These are phyloP conservation scores for Cunninghamia lanceolata DNA, from an alignment of 75 land plant species.

Conservation along the genomic window DNA sequence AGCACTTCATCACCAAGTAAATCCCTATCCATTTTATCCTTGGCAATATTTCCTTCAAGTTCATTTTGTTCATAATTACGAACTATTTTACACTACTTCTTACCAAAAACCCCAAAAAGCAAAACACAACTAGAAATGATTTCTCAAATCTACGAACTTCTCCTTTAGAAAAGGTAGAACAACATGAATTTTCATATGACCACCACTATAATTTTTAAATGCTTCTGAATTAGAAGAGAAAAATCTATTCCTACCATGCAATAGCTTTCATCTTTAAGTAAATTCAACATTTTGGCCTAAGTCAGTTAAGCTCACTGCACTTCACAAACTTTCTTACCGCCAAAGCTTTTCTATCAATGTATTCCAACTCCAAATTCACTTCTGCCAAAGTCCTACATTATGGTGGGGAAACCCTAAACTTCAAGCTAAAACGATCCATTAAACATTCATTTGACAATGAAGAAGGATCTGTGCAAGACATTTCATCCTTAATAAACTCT, in stretches of 20 bases:
- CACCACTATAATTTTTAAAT: too few species aligned
- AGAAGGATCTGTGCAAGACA: neutral
- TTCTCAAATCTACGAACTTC: neutral
- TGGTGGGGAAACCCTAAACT: constrained; percentile 22
- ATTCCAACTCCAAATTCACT: constrained; percentile 44
- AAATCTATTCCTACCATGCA: too few species aligned
- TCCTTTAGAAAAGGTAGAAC: constrained; percentile 19
- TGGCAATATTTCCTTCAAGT: neutral
- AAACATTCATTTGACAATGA: constrained; percentile 20
- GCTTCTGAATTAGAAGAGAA: too few species aligned
- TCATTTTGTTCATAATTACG: neutral
- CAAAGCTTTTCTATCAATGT: constrained; percentile 47
- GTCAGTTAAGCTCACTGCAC: constrained; percentile 31
- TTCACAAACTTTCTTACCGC: constrained; percentile 48
- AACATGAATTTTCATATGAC: too few species aligned
- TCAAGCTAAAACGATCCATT: constrained; percentile 17
- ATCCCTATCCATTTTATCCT: constrained; percentile 1
- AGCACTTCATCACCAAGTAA: constrained; percentile 53
- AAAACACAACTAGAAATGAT: constrained; percentile 14
- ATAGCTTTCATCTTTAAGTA: too few species aligned
- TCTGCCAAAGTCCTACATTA: constrained; percentile 11
- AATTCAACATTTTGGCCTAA: neutral
- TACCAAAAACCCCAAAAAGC: constrained; percentile 21
- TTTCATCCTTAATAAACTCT: constrained; percentile 26
- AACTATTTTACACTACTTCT: neutral